Conservation (phyloP, 2,329 filamentous ascomycete genomes). For the Penicillium frequentans region DNA sequence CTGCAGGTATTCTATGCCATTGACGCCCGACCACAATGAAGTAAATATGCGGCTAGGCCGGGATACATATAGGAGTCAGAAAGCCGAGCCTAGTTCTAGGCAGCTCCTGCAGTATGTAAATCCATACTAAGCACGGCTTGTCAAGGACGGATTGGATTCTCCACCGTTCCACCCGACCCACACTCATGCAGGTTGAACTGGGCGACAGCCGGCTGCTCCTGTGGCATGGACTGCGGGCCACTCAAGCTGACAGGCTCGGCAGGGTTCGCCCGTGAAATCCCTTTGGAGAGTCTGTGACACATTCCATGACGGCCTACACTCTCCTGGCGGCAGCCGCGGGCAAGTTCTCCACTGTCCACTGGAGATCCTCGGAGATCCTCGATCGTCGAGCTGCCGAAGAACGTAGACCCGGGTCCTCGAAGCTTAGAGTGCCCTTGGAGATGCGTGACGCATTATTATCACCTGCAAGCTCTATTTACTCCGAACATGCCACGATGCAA, state of each 20-base stretch:
- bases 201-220: constrained; percentile 20
- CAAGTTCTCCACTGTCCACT: constrained; percentile 3
- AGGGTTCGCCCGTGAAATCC: constrained; percentile 12
- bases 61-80: constrained; percentile 22
- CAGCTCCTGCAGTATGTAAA: constrained; percentile 24
- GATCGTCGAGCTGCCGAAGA: constrained; percentile 2
- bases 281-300: constrained; percentile 23
- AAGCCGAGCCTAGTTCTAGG: constrained; percentile 12
- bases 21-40: constrained; percentile 17
- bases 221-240: constrained; percentile 20
- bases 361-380: neutral
- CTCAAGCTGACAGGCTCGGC: constrained; percentile 17
- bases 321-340: constrained; percentile 17
- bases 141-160: constrained; percentile 17
- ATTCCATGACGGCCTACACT: constrained; percentile 16
- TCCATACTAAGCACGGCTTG: constrained; percentile 22
- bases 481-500: neutral
- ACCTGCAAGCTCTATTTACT: neutral
- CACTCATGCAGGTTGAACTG: constrained; percentile 22
- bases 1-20: constrained; percentile 29
- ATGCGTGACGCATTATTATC: constrained; percentile 1
- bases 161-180: constrained; percentile 19
- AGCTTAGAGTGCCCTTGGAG: neutral
- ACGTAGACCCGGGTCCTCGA: neutral
- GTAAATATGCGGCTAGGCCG: constrained; percentile 4